A percentile compares a stretch with the other conserved stretches of the same genome.
These are phyloP conservation scores for Poa annua DNA, from an alignment of 176 grass and related monocot species.

Conservation along the genomic window DNA sequence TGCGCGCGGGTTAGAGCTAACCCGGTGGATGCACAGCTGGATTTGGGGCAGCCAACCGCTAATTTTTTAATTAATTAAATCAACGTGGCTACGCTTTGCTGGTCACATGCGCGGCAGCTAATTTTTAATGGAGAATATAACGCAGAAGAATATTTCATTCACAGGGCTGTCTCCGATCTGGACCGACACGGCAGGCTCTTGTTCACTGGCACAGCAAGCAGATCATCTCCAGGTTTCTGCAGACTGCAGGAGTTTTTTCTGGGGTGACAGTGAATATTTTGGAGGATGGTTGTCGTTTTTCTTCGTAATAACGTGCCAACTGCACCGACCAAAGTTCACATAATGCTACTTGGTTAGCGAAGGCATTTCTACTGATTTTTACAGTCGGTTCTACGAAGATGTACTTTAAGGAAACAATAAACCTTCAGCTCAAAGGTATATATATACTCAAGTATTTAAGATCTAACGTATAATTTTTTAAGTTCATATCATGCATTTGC, in stretches of 20 bases:
- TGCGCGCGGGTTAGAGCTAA: not conserved
- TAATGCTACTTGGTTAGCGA: not conserved
- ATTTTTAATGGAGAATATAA: not conserved
- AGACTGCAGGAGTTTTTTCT: not conserved
- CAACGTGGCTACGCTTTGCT: slow-evolving; percentile 13
- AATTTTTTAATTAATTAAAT: not conserved
- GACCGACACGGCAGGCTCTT: slow-evolving; percentile 7
- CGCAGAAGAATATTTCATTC: slow-evolving; percentile 6
- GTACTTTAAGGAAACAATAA: too few relatives aligned
- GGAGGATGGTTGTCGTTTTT: not conserved
- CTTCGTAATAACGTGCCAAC: not conserved
- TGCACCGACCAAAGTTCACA: not conserved
- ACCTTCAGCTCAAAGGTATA: too few relatives aligned
- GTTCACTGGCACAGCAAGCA: not conserved
- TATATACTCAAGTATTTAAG: too few relatives aligned
- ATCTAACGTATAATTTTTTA: too few relatives aligned
- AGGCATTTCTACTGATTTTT: too few relatives aligned
- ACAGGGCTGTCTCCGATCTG: not conserved
- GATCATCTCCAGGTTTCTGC: not conserved
- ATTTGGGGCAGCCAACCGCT: not conserved
- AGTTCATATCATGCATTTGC: too few relatives aligned
- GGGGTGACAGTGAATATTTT: not conserved
- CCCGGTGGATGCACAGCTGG: not conserved
- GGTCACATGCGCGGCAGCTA: slow-evolving; percentile 4
- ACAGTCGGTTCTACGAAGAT: too few relatives aligned